phyloP scores from a whole-genome alignment of 2,329 filamentous ascomycete genomes.

The Penicillium janthinellum region DNA sequence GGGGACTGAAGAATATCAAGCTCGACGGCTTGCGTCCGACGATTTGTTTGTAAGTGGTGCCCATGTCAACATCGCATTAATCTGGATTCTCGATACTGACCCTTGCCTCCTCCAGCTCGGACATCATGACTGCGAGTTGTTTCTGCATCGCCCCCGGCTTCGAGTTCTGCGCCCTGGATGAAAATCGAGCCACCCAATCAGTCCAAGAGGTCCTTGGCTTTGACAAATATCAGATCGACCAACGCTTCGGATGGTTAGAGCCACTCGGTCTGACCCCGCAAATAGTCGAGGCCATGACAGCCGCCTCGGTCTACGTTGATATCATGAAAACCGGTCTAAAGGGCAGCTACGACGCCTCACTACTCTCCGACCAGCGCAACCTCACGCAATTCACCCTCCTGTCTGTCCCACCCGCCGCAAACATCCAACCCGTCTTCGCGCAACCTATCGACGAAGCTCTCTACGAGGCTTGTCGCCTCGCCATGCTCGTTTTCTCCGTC shows the following conservation, averaged over 20 bases:
- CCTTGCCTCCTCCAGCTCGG: slow-evolving; percentile 26
- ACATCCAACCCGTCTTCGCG: slow-evolving; percentile 21
- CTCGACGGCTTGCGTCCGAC: slow-evolving; percentile 41
- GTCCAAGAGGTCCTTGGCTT: slow-evolving; percentile 33
- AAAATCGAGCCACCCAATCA: slow-evolving; percentile 19
- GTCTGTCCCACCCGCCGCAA: slow-evolving; percentile 31
- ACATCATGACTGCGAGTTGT: slow-evolving; percentile 30
- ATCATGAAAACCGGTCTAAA: slow-evolving; percentile 30
- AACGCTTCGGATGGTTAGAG: slow-evolving; percentile 26
- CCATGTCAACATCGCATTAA: not conserved
- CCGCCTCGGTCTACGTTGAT: slow-evolving; percentile 35
- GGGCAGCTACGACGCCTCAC: slow-evolving; percentile 22
- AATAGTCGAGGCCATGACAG: slow-evolving; percentile 36
- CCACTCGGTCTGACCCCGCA: slow-evolving; percentile 31
- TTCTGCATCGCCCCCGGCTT: slow-evolving; percentile 30
- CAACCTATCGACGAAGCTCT: slow-evolving; percentile 27
- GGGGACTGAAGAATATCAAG: slow-evolving; percentile 40
- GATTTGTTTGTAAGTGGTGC: slow-evolving; percentile 41
- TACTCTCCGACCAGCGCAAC: slow-evolving; percentile 43
- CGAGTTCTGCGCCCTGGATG: slow-evolving; percentile 30
- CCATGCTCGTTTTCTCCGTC: slow-evolving; percentile 40
- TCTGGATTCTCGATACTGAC: not conserved
- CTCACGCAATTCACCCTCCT: slow-evolving; percentile 41
- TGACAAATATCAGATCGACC: slow-evolving; percentile 27
- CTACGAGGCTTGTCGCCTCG: slow-evolving; percentile 41